A percentile compares a stretch with the other conserved stretches of the same genome.
Evolutionary conservation across 495 filamentous ascomycete genomes (phyloP).

Genomic region (Penicillium taxi): DNA sequence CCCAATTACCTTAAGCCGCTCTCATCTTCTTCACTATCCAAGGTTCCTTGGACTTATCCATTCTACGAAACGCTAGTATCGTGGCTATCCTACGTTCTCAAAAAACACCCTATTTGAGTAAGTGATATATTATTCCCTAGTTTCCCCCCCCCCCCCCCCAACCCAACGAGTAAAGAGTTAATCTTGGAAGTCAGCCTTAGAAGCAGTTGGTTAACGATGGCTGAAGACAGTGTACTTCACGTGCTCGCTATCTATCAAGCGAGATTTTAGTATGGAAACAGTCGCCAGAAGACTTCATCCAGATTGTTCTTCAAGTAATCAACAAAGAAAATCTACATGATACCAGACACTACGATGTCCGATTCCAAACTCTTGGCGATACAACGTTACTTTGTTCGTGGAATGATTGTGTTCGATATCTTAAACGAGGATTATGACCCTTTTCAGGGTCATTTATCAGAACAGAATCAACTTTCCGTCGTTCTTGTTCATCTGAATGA

Average conservation of each 20-base stretch:
- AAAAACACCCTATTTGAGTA: too few relatives aligned
- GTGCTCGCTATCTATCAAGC: constrained; percentile 2
- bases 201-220: not conserved
- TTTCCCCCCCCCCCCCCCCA: too few relatives aligned
- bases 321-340: not conserved
- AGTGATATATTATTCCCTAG: too few relatives aligned
- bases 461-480: constrained; percentile 2
- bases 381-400: not conserved
- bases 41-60: too few relatives aligned
- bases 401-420: constrained; percentile 2
- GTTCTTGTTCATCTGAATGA: not conserved
- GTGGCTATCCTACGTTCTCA: too few relatives aligned
- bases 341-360: not conserved
- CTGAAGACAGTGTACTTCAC: not conserved
- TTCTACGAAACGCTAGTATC: too few relatives aligned
- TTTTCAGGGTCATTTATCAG: not conserved
- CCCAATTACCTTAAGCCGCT: too few relatives aligned
- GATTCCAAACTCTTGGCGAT: constrained; percentile 4
- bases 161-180: too few relatives aligned
- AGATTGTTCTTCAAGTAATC: not conserved
- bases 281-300: not conserved
- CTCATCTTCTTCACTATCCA: too few relatives aligned
- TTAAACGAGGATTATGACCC: constrained; percentile 1
- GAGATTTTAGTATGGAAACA: not conserved
- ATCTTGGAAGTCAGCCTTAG: too few relatives aligned